Base-by-base conservation (phyloP, 805 yeast species). In the Yarrowia keelungensis region DNA sequence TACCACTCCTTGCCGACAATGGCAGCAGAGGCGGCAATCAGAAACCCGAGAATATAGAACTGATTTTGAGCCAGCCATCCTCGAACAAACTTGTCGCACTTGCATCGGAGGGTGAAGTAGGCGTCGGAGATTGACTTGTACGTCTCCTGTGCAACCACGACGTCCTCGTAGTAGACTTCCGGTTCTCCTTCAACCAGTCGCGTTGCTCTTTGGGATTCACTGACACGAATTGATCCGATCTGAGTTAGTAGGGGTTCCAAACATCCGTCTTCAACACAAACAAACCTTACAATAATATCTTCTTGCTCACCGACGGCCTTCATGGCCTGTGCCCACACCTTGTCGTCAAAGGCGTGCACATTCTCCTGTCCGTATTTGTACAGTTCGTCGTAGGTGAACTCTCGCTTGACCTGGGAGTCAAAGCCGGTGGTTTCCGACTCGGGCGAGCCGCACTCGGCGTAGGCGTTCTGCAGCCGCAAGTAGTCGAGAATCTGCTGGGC, bases 391-490 rank as follows among this genome's bases (percentile, higher is more conserved):
- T 59, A 59, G 32, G 65, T 14, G 22, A 45, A 59, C 65, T 59
- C 65, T 5, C 51, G 45, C 42, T 59, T 42, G 16, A 59, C 35
- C 41, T 43, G 32, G 5, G 19, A 41, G 35, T 59, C 51, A 14
- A 42, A 35, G 8, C 62, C 62, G 45, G 59, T 59, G 42, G 82
- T 66, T 32, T 67, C 69, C 0, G 74, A 77, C 72, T 41, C 80
- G 73, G 53, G 78, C 76, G 70, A 79, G 76, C 41, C 85, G 80
- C 92, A 87, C 73, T 83, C 79, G 61, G 79, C 80, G 70, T 83
- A 81, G 0, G 96, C 97, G 73, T 90, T 87, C 71, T 87, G 85
- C 22, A 85, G 81, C 70, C 94, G 83, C 73, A 93, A 80, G 66
- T 89, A 77, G 70, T 86, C 87, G 69, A 89, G 80, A 0, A 92